Conservation (phyloP, 1,284 basidiomycete genomes). For the Spongiforma sp. region DNA sequence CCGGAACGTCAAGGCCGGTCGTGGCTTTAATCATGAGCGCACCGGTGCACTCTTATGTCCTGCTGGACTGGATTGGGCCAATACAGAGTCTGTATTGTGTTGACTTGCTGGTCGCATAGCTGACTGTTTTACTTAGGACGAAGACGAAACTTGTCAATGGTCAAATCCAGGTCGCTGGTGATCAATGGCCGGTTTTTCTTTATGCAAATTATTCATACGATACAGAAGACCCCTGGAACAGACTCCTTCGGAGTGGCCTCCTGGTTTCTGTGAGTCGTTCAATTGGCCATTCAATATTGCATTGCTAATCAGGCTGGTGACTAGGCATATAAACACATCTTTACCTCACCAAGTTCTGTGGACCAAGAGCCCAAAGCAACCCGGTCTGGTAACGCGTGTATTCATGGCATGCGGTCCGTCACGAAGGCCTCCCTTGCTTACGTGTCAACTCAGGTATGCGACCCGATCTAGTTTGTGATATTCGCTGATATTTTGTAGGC, state of each 20-base stretch:
- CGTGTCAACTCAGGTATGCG: not conserved
- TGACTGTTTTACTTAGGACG: not conserved
- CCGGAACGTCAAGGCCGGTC: not conserved
- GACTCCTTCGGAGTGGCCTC: not conserved
- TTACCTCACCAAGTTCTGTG: not conserved
- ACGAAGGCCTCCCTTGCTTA: not conserved
- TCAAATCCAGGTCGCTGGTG: not conserved
- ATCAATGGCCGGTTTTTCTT: not conserved
- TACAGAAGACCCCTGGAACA: not conserved
- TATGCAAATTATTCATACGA: not conserved
- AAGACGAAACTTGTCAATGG: not conserved
- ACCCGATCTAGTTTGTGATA: not conserved
- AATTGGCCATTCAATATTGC: not conserved
- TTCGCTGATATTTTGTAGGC: not conserved
- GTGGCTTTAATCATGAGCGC: not conserved
- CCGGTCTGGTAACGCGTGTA: not conserved
- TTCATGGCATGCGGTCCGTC: not conserved
- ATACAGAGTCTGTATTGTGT: not conserved
- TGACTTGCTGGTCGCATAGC: not conserved
- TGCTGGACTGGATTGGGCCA: not conserved
- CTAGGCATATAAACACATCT: not conserved
- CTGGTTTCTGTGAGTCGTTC: not conserved
- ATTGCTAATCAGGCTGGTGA: not conserved
- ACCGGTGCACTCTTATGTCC: not conserved
- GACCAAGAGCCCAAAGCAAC: not conserved